Evolutionary conservation across 2,329 filamentous ascomycete genomes (phyloP).

Genomic region (Botrytis byssoidea): DNA sequence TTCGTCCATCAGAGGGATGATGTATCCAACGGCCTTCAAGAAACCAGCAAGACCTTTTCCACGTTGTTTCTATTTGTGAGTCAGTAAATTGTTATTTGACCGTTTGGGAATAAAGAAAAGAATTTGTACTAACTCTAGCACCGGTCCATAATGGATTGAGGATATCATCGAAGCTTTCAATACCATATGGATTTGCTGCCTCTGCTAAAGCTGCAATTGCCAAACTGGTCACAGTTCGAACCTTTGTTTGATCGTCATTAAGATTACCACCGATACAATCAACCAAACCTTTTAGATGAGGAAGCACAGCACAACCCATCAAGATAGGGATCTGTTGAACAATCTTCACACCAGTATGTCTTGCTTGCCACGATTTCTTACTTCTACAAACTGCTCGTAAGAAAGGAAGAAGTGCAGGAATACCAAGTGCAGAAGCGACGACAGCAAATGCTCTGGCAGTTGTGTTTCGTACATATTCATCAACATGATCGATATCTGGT

Average conservation of each 20-base stretch:
- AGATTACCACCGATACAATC: constrained; percentile 95
- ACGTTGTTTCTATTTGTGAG: constrained; percentile 70
- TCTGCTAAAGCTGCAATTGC: constrained; percentile 94
- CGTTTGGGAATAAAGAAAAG: not conserved
- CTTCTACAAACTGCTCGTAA: constrained; percentile 92
- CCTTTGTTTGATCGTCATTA: constrained; percentile 97
- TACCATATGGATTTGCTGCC: constrained; percentile 96
- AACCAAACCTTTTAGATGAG: constrained; percentile 91
- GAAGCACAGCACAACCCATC: constrained; percentile 95
- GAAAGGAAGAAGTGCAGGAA: constrained; percentile 92
- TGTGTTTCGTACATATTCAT: constrained; percentile 97
- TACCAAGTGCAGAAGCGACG: constrained; percentile 92
- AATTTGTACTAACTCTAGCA: constrained; percentile 40
- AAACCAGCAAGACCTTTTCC: constrained; percentile 95
- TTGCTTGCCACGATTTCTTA: constrained; percentile 98
- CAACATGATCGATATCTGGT: constrained; percentile 96
- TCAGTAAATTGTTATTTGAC: not conserved
- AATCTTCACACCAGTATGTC: constrained; percentile 98
- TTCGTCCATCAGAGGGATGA: constrained; percentile 98
- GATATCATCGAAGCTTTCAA: constrained; percentile 97
- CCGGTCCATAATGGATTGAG: constrained; percentile 97
- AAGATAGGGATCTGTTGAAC: constrained; percentile 98
- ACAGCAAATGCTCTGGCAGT: constrained; percentile 96
- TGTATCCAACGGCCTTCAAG: constrained; percentile 95
- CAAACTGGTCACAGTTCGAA: constrained; percentile 91